Evolutionary conservation across 495 filamentous ascomycete species (phyloP).

Genomic region (Tuber borchii): DNA sequence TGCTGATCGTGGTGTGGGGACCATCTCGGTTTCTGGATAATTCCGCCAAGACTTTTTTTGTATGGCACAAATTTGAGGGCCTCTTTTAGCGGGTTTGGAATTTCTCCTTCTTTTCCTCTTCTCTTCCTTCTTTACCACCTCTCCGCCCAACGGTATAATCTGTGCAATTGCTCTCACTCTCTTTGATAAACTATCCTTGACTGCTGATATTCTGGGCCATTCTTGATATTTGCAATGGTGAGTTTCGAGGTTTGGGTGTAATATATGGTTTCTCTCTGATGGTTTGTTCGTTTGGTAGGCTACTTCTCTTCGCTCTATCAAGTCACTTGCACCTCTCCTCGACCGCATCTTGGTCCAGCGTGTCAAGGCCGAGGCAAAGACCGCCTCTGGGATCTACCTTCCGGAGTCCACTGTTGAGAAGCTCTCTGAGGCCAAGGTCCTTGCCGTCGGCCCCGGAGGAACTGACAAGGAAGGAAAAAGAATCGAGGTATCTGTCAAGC

Average conservation of each 20-base stretch:
- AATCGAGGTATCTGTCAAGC: slow-evolving; percentile 66
- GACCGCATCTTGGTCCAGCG: slow-evolving; percentile 98
- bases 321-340: slow-evolving; percentile 88
- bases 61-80: slow-evolving; percentile 1
- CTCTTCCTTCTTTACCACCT: not conserved
- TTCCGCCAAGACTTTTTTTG: slow-evolving; percentile 38
- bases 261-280: not conserved
- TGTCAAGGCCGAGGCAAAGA: slow-evolving; percentile 94
- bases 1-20: slow-evolving; percentile 16
- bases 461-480: slow-evolving; percentile 82
- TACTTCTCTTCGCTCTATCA: slow-evolving; percentile 85
- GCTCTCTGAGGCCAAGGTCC: slow-evolving; percentile 90
- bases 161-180: not conserved
- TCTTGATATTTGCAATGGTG: not conserved
- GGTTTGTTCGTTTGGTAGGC: slow-evolving; percentile 43
- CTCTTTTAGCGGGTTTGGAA: not conserved
- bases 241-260: not conserved
- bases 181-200: not conserved
- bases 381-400: slow-evolving; percentile 90
- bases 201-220: not conserved
- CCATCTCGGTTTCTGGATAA: slow-evolving; percentile 34
- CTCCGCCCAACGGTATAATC: not conserved
- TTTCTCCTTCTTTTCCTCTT: not conserved
- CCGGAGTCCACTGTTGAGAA: slow-evolving; percentile 97
- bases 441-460: slow-evolving; percentile 86